A percentile compares a stretch with the other conserved stretches of the same genome.
phyloP scores from a whole-genome alignment of 352 stramenopile genomes.

The Phytophthora litchii region DNA sequence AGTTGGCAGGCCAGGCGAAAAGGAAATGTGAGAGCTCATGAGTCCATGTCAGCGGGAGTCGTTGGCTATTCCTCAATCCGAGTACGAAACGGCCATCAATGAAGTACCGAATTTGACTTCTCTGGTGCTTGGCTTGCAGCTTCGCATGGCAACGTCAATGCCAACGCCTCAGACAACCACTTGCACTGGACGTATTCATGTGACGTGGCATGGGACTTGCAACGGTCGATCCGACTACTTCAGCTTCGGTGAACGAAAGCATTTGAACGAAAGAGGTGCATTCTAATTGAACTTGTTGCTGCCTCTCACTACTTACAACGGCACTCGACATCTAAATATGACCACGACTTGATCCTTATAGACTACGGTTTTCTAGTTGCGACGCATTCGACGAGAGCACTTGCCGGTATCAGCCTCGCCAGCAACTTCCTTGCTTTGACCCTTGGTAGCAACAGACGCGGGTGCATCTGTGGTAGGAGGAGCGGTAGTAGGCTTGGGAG shows the following conservation, averaged over 20 bases:
- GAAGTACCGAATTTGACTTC: neutral
- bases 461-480: constrained; percentile 7
- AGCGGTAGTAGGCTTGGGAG: constrained; percentile 14
- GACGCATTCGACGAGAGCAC: constrained; percentile 32
- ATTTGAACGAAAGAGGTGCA: too few relatives aligned
- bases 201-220: constrained; percentile 29
- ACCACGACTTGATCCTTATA: neutral
- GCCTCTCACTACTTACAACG: neutral
- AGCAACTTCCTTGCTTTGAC: constrained; percentile 15
- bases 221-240: constrained; percentile 6
- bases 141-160: constrained; percentile 21
- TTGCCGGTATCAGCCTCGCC: constrained; percentile 27
- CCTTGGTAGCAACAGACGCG: constrained; percentile 17
- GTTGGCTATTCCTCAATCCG: neutral
- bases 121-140: constrained; percentile 9
- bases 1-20: constrained; percentile 19
- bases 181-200: neutral
- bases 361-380: constrained; percentile 16
- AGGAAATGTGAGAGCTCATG: constrained; percentile 22
- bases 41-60: constrained; percentile 1
- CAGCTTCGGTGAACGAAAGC: constrained; percentile 10
- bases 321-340: constrained; percentile 13
- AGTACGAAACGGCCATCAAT: constrained; percentile 25
- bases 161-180: constrained; percentile 7
- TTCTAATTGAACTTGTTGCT: constrained; percentile 11